phyloP scores from a whole-genome alignment of 371 early-diverging fungal species.

The Mucor velutinosus region DNA sequence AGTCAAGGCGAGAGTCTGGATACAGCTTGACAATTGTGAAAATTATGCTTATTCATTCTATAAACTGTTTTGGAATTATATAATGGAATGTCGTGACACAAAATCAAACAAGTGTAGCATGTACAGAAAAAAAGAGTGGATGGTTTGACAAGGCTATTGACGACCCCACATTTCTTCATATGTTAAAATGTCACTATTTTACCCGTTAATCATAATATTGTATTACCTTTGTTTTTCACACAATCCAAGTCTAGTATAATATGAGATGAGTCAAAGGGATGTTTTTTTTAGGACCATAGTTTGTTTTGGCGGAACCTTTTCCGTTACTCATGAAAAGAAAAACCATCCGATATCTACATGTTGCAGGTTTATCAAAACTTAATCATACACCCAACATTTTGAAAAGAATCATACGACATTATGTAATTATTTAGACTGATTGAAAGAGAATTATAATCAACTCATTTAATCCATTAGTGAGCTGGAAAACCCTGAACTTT shows the following conservation, averaged over 20 bases:
- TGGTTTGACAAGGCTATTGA: neutral
- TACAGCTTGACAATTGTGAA: neutral
- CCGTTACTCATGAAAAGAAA: neutral
- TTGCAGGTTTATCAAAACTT: neutral
- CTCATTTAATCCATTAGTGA: neutral
- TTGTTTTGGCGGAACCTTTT: neutral
- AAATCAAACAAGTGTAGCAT: slow-evolving; percentile 1
- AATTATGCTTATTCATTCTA: neutral
- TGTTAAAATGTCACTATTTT: slow-evolving; percentile 1
- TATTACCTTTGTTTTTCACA: neutral
- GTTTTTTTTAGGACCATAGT: neutral
- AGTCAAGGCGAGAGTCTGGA: neutral
- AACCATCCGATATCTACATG: neutral
- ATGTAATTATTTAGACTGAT: neutral
- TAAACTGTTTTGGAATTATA: neutral
- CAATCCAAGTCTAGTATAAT: neutral
- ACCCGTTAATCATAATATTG: neutral
- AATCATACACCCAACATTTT: too few relatives aligned
- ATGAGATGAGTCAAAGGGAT: neutral
- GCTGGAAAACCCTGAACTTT: neutral
- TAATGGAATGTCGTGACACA: neutral
- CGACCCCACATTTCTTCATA: slow-evolving; percentile 2
- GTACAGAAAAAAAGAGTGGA: neutral
- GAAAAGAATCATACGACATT: slow-evolving; percentile 2
- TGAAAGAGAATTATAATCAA: neutral